A percentile compares a stretch with the other conserved stretches of the same genome.
Evolutionary conservation across 2,329 filamentous ascomycete species (phyloP).

Genomic region (Berkeleyomyces rouxiae): DNA sequence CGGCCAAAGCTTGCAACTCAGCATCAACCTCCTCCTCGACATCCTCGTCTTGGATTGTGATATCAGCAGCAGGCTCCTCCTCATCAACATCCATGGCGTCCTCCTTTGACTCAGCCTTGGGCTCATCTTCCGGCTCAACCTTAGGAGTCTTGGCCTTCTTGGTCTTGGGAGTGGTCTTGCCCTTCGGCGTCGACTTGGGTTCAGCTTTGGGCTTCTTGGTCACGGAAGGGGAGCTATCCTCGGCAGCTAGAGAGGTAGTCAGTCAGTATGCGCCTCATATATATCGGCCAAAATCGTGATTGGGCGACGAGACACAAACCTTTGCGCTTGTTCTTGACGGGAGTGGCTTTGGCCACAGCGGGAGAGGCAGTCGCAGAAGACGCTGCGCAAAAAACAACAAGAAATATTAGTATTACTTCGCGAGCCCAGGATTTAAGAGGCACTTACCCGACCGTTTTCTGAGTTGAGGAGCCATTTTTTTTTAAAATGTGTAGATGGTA

Average conservation of each 20-base stretch:
- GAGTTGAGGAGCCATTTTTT: slow-evolving; percentile 30
- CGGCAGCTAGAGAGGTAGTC: slow-evolving; percentile 21
- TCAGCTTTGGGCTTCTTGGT: slow-evolving; percentile 30
- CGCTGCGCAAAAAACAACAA: not conserved
- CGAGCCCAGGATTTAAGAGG: not conserved
- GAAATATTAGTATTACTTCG: not conserved
- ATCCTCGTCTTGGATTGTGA: slow-evolving; percentile 21
- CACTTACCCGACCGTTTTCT: slow-evolving; percentile 23
- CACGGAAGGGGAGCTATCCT: slow-evolving; percentile 28
- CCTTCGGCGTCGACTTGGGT: slow-evolving; percentile 22
- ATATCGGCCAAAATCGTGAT: not conserved
- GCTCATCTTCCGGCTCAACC: not conserved
- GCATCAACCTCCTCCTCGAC: slow-evolving; percentile 27
- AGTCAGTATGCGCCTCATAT: slow-evolving; percentile 5
- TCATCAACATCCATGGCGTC: slow-evolving; percentile 17
- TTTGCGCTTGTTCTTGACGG: slow-evolving; percentile 21
- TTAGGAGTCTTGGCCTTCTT: slow-evolving; percentile 1
- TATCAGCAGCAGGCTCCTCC: slow-evolving; percentile 17
- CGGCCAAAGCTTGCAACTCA: slow-evolving; percentile 28
- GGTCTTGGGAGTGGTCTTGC: slow-evolving; percentile 6
- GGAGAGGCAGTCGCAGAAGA: not conserved
- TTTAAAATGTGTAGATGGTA: slow-evolving; percentile 7
- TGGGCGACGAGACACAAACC: slow-evolving; percentile 17
- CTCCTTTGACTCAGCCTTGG: slow-evolving; percentile 15
- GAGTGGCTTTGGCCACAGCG: slow-evolving; percentile 12